Conservation (phyloP, 2,329 filamentous ascomycete species). For the Sporothrix mexicana region DNA sequence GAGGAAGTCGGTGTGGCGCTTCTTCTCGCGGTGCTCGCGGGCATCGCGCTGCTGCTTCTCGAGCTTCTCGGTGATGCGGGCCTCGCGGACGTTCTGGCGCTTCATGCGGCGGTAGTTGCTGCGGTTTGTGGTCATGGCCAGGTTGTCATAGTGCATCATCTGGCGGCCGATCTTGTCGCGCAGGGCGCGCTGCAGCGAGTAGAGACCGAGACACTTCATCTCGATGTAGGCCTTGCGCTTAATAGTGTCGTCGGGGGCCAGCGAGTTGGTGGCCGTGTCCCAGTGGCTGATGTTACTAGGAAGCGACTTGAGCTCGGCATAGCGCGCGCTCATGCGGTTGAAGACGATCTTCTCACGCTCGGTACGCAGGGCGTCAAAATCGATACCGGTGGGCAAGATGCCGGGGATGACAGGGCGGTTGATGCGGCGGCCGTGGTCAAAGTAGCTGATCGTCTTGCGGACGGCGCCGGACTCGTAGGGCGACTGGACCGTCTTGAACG, state of each 20-base stretch:
- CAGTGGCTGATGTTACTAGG: conserved; percentile 86
- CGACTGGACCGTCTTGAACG: conserved; percentile 76
- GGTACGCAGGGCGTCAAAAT: conserved; percentile 82
- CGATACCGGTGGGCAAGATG: conserved; percentile 85
- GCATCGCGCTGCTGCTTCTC: conserved; percentile 99
- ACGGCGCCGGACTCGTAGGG: conserved; percentile 67
- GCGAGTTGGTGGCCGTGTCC: conserved; percentile 74
- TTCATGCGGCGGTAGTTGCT: conserved; percentile 91
- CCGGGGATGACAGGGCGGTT: conserved; percentile 83
- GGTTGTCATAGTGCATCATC: conserved; percentile 94
- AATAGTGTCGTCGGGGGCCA: conserved; percentile 76
- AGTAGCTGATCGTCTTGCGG: conserved; percentile 71
- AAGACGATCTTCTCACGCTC: conserved; percentile 88
- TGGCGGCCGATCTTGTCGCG: conserved; percentile 86
- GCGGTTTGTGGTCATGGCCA: conserved; percentile 96
- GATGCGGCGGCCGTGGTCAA: conserved; percentile 75
- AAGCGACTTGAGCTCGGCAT: conserved; percentile 80
- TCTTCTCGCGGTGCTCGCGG: conserved; percentile 93
- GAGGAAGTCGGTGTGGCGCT: conserved; percentile 93
- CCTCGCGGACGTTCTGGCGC: conserved; percentile 94
- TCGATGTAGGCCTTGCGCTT: conserved; percentile 93
- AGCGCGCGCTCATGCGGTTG: conserved; percentile 86
- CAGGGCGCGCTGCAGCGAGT: conserved; percentile 84
- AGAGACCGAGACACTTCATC: conserved; percentile 87
- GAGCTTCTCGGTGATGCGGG: conserved; percentile 95